These are phyloP conservation scores for Phytopythium ostracodes DNA, from an alignment of 352 stramenopile genomes.

Conservation along the genomic window DNA sequence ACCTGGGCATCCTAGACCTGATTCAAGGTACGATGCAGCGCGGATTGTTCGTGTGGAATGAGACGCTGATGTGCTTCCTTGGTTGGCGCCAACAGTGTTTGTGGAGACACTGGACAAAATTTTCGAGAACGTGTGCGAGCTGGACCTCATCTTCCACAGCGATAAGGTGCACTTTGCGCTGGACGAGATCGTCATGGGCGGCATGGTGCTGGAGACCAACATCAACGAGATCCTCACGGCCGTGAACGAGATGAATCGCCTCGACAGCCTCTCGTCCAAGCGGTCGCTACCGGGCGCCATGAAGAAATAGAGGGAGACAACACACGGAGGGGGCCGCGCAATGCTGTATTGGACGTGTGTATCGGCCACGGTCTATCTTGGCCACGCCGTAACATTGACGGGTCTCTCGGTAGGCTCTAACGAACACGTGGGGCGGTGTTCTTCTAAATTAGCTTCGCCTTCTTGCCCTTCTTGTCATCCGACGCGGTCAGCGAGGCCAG, in stretches of 20 bases:
- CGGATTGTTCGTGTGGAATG: too few species aligned
- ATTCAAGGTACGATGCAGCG: slow-evolving; percentile 89
- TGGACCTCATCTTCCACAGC: slow-evolving; percentile 99
- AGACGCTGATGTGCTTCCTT: too few species aligned
- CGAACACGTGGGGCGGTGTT: neutral
- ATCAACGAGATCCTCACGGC: slow-evolving; percentile 96
- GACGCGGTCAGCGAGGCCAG: slow-evolving; percentile 13
- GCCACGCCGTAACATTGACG: neutral
- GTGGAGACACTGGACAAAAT: slow-evolving; percentile 97
- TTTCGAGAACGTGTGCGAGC: slow-evolving; percentile 99
- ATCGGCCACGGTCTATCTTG: neutral
- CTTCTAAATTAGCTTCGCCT: slow-evolving; percentile 65
- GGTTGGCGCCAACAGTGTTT: slow-evolving; percentile 85
- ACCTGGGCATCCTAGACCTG: slow-evolving; percentile 98
- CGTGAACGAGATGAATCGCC: slow-evolving; percentile 96
- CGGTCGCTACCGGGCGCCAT: slow-evolving; percentile 66
- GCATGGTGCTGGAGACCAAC: slow-evolving; percentile 99
- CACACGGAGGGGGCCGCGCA: neutral
- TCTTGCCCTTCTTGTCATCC: slow-evolving; percentile 40
- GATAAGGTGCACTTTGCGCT: slow-evolving; percentile 97
- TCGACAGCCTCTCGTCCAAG: slow-evolving; percentile 84
- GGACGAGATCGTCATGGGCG: slow-evolving; percentile 99
- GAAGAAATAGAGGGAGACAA: slow-evolving; percentile 41
- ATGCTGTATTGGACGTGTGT: neutral
- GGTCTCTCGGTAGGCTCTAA: neutral